Conservation (phyloP, 1,139 yeast genomes). For the Yamadazyma triangularis region DNA sequence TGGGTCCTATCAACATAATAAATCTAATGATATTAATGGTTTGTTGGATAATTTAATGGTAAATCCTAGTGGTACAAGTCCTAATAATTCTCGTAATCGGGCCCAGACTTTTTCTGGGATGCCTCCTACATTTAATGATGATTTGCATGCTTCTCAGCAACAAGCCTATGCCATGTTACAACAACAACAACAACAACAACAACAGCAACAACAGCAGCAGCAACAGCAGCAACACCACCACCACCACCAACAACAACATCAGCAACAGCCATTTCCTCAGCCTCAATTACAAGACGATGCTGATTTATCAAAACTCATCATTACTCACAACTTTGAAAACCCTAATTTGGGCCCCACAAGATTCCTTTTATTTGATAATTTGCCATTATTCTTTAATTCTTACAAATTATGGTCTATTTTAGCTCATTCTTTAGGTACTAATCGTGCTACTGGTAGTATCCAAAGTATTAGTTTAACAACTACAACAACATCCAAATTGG, state of each 20-base stretch:
- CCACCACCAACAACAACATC: constrained; percentile 4
- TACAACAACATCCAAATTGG: constrained; percentile 40
- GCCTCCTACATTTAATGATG: constrained; percentile 20
- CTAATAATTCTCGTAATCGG: constrained; percentile 28
- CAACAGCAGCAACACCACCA: constrained; percentile 10
- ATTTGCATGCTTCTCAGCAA: constrained; percentile 7
- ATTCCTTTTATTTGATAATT: constrained; percentile 69
- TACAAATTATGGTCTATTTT: constrained; percentile 31
- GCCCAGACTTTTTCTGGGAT: constrained; percentile 43
- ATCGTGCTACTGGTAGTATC: constrained; percentile 22
- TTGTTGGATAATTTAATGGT: constrained; percentile 32
- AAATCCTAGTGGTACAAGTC: constrained; percentile 10
- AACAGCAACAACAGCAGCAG: constrained; percentile 2
- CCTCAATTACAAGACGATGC: constrained; percentile 51
- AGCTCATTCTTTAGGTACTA: constrained; percentile 22
- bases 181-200: constrained; percentile 10
- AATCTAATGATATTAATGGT: constrained; percentile 24
- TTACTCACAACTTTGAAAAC: constrained; percentile 63
- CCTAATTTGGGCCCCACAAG: constrained; percentile 73
- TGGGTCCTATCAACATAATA: too few species aligned
- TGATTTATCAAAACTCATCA: constrained; percentile 37
- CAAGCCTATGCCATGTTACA: constrained; percentile 8
- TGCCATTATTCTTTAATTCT: constrained; percentile 50
- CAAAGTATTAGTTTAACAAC: constrained; percentile 49
- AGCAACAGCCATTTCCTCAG: constrained; percentile 10